Conservation (phyloP, 305 asterid genomes). For the Fraxinus xanthoxyloides region DNA sequence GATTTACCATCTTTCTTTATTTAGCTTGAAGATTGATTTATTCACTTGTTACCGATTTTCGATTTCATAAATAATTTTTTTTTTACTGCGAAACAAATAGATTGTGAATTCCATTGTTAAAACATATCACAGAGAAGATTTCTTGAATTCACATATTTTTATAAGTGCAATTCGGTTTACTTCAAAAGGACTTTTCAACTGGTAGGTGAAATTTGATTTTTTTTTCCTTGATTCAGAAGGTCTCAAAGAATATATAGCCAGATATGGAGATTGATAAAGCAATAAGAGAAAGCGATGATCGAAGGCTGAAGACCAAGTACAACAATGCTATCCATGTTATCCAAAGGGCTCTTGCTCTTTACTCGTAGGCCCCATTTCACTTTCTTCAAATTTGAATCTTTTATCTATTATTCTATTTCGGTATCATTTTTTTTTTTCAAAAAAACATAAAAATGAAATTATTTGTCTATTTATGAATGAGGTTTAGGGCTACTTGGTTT, state of each 20-base stretch:
- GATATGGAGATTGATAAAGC: constrained; percentile 84
- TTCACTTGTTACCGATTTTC: not conserved
- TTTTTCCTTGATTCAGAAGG: constrained; percentile 27
- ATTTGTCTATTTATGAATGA: not conserved
- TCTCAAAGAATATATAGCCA: constrained; percentile 15
- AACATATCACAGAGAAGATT: not conserved
- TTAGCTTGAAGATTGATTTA: not conserved
- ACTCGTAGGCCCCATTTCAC: constrained; percentile 52
- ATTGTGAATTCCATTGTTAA: not conserved
- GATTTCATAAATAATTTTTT: not conserved
- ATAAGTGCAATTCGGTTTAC: not conserved
- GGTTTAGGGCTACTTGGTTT: not conserved
- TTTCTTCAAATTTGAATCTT: not conserved
- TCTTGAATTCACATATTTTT: not conserved
- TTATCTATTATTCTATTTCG: not conserved
- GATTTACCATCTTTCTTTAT: not conserved
- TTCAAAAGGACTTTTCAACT: not conserved
- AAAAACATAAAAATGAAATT: not conserved
- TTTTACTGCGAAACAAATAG: not conserved
- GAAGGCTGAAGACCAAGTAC: constrained; percentile 82
- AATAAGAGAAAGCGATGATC: constrained; percentile 57
- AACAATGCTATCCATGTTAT: constrained; percentile 77
- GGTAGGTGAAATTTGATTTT: not conserved
- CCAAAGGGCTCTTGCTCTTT: constrained; percentile 84
- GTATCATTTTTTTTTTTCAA: too few species aligned